Base-by-base conservation (phyloP, 495 filamentous ascomycete genomes). In the Aspergillus asperescens region DNA sequence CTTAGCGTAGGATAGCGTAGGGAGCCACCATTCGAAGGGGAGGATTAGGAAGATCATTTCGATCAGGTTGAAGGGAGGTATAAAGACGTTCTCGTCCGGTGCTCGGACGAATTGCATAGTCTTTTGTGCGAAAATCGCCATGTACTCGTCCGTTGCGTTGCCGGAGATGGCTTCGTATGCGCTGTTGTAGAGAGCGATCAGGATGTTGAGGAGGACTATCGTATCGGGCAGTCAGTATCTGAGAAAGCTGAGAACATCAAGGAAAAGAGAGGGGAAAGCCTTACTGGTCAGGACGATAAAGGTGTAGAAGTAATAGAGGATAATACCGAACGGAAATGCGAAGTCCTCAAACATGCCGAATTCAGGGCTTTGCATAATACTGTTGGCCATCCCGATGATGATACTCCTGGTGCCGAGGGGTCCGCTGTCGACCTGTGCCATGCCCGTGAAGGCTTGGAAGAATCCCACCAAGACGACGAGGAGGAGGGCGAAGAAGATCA, bases 401-500 rank as follows among this genome's bases (percentile, higher is more conserved):
- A 97, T 94, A 63, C 88, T 90, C 20, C 70, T 61, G 4, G 83
- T 83, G 50, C 79, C 68, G 7, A 81, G 74, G 3, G 80, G 59
- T 49, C 83, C 81, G 27, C 81, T 71, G 50, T 95, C 89, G 3
- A 86, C 81, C 34, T 89, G 83, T 58, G 96, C 91, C 74, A 98
- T 80, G 1, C 94, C 93, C n/a, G 95, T 77, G 54, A 98, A 98
- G 0, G 87, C 90, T 70, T 98, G 93, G 43, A 96, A 75, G 70
- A 98, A 98, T 15, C 93, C 93, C 38, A 92, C 68, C 35, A 95
- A 71, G 44, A 98, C 85, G 43, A 96, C 83, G 43, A 84, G 71
- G 5, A 98, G 80, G n/a, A 98, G 78, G 6, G 90, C 88, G 60
- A 98, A 98, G 77, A 98, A 98, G 56, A 97, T 96, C 48, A 98